Evolutionary conservation across 768 basidiomycete species (phyloP).

Genomic region (Panus rudis): DNA sequence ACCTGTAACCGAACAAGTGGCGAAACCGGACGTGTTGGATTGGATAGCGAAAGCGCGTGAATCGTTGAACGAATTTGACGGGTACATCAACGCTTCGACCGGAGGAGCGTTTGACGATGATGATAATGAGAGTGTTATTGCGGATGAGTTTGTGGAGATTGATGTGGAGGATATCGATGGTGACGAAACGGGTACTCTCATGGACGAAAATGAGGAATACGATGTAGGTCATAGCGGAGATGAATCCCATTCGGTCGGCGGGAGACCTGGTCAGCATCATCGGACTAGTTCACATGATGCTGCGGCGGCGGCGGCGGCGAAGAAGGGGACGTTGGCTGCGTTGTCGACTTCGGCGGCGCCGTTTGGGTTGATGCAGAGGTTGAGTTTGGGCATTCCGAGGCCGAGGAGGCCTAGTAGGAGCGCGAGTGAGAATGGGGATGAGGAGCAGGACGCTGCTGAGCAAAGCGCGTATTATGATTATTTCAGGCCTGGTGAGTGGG

Average conservation of each 20-base stretch:
- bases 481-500: constrained; percentile 52
- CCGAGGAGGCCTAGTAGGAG: constrained; percentile 15
- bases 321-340: constrained; percentile 39
- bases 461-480: too few species aligned
- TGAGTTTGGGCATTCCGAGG: constrained; percentile 40
- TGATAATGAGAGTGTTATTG: constrained; percentile 33
- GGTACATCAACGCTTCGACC: constrained; percentile 49
- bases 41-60: constrained; percentile 75
- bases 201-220: constrained; percentile 16
- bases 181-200: constrained; percentile 27
- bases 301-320: constrained; percentile 14
- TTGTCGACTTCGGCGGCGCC: constrained; percentile 59
- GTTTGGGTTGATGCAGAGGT: constrained; percentile 69
- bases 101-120: constrained; percentile 42
- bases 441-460: constrained; percentile 51
- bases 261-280: constrained; percentile 4
- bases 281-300: constrained; percentile 1
- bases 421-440: constrained; percentile 26
- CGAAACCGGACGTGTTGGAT: constrained; percentile 56
- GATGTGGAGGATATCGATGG: constrained; percentile 7
- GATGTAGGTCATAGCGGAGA: constrained; percentile 29
- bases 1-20: constrained; percentile 17
- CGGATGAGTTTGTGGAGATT: constrained; percentile 16
- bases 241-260: too few species aligned
- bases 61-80: constrained; percentile 61